Conservation (phyloP, 306 rosid species). For the Hippophae gyantsensis region DNA sequence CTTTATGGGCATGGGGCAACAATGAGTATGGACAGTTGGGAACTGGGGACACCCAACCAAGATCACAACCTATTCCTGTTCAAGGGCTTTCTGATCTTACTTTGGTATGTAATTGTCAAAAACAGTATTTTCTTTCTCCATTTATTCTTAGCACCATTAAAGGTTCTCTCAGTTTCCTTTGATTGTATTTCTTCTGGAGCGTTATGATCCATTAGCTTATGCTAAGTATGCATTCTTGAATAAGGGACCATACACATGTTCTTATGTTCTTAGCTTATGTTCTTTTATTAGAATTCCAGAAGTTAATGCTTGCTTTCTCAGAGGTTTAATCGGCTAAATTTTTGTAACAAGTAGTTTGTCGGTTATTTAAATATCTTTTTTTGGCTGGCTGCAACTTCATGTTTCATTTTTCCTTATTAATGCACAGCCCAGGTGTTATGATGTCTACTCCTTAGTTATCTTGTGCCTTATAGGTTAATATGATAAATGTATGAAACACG, state of each 20-base stretch:
- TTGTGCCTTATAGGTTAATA: neutral
- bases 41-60: slow-evolving; percentile 99
- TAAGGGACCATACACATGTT: too few relatives aligned
- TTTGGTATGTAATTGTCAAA: slow-evolving; percentile 44
- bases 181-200: too few relatives aligned
- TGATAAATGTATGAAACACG: neutral
- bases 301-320: too few relatives aligned
- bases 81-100: slow-evolving; percentile 82
- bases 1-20: slow-evolving; percentile 98
- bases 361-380: neutral
- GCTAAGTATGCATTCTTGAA: too few relatives aligned
- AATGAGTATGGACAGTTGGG: slow-evolving; percentile 99
- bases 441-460: neutral
- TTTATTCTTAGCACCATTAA: too few relatives aligned
- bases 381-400: neutral
- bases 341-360: too few relatives aligned
- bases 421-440: too few relatives aligned
- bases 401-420: neutral
- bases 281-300: too few relatives aligned
- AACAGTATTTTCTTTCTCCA: neutral
- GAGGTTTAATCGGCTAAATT: too few relatives aligned
- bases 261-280: too few relatives aligned
- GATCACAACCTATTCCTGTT: slow-evolving; percentile 92
- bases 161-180: too few relatives aligned
- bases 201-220: too few relatives aligned